A percentile compares a stretch with the other conserved stretches of the same genome.
Evolutionary conservation across 371 early-diverging fungal species (phyloP).

Genomic region (Mucor mucedo): DNA sequence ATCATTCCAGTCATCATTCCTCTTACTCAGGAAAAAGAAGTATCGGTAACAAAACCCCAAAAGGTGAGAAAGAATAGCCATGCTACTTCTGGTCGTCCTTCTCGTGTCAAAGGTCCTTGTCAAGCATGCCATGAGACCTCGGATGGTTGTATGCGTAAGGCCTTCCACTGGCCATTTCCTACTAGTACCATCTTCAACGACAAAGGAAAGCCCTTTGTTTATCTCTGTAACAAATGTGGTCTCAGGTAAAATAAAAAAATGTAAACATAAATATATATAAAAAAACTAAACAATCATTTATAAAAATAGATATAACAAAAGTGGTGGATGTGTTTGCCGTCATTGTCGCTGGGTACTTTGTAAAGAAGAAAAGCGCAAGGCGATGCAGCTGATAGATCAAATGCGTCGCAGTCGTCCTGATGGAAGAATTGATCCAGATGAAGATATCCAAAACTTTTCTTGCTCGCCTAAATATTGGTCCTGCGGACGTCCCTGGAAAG

Average conservation of each 20-base stretch:
- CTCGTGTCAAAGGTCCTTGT: conserved; percentile 52
- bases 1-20: background rate
- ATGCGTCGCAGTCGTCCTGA: conserved; percentile 47
- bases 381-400: conserved; percentile 44
- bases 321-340: conserved; percentile 55
- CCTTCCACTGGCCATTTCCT: conserved; percentile 57
- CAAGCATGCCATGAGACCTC: conserved; percentile 54
- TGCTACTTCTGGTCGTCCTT: conserved; percentile 41
- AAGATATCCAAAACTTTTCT: conserved; percentile 47
- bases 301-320: conserved; percentile 49
- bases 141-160: conserved; percentile 60
- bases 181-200: conserved; percentile 40
- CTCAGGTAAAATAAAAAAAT: conserved; percentile 36
- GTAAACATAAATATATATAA: conserved; percentile 1
- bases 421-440: conserved; percentile 42
- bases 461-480: conserved; percentile 57
- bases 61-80: conserved; percentile 13
- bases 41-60: background rate
- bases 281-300: conserved; percentile 2
- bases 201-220: conserved; percentile 53
- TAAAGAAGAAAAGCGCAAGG: conserved; percentile 58
- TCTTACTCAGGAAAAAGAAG: background rate
- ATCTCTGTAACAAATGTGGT: conserved; percentile 62
- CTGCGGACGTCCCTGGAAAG: conserved; percentile 55
- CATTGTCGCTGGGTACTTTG: conserved; percentile 57